Evolutionary conservation across 805 yeast species (phyloP).

Genomic region (Ogataea ramenticola): DNA sequence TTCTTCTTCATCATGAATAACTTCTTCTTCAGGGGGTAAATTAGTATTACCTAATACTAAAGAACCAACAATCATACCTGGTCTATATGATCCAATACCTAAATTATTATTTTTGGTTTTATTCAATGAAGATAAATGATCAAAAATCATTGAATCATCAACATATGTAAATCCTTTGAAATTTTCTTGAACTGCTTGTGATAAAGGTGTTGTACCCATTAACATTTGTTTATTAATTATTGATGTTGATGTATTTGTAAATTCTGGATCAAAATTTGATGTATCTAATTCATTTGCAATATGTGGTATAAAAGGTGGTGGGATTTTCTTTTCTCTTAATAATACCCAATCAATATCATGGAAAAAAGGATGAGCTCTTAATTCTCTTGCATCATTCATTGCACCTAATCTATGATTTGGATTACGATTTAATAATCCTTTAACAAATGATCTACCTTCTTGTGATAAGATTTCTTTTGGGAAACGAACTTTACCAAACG

Average conservation of each 20-base stretch:
- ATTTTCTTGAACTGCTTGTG: slow-evolving; percentile 93
- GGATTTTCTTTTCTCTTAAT: slow-evolving; percentile 69
- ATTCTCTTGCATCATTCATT: slow-evolving; percentile 83
- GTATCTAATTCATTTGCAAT: slow-evolving; percentile 87
- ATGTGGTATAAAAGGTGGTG: slow-evolving; percentile 97
- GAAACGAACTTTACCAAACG: slow-evolving; percentile 95
- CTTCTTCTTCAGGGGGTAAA: slow-evolving; percentile 78
- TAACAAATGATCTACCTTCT: slow-evolving; percentile 93
- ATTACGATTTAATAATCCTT: slow-evolving; percentile 89
- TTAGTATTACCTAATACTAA: slow-evolving; percentile 76
- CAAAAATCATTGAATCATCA: slow-evolving; percentile 89
- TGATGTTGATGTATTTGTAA: slow-evolving; percentile 86
- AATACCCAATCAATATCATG: slow-evolving; percentile 86
- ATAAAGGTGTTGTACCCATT: slow-evolving; percentile 70
- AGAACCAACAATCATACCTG: slow-evolving; percentile 47
- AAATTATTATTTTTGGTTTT: slow-evolving; percentile 27
- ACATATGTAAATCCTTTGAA: slow-evolving; percentile 96
- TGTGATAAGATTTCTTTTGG: slow-evolving; percentile 91
- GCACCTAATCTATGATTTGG: slow-evolving; percentile 95
- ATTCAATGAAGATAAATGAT: slow-evolving; percentile 46
- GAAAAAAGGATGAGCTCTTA: slow-evolving; percentile 88
- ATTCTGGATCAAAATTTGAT: slow-evolving; percentile 96
- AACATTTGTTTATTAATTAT: slow-evolving; percentile 63
- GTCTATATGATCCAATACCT: slow-evolving; percentile 30
- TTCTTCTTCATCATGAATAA: slow-evolving; percentile 60